Conservation (phyloP, 106 monocot genomes). For the Apostasia shenzhenica region DNA sequence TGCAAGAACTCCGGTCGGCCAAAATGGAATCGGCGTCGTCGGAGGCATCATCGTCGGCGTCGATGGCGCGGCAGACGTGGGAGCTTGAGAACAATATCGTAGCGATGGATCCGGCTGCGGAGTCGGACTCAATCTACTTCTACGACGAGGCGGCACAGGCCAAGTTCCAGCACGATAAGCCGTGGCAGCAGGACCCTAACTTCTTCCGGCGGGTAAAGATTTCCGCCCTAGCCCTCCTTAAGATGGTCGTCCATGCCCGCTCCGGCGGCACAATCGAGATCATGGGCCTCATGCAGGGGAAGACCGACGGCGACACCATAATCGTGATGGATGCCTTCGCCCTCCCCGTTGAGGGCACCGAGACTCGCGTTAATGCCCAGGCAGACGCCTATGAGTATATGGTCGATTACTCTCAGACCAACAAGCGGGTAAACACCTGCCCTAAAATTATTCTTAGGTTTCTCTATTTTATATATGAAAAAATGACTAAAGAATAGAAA, state of each 20-base stretch:
- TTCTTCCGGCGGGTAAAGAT: slow-evolving; percentile 65
- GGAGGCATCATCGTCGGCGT: slow-evolving; percentile 20
- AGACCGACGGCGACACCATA: slow-evolving; percentile 78
- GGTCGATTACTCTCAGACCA: slow-evolving; percentile 93
- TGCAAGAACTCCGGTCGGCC: background rate
- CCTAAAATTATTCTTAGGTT: background rate
- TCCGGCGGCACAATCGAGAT: slow-evolving; percentile 93
- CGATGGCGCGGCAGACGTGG: slow-evolving; percentile 82
- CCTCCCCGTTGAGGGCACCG: slow-evolving; percentile 94
- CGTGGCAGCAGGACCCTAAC: slow-evolving; percentile 84
- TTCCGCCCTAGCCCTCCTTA: slow-evolving; percentile 90
- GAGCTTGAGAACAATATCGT: slow-evolving; percentile 89
- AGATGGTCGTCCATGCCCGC: slow-evolving; percentile 96
- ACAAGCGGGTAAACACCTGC: slow-evolving; percentile 64
- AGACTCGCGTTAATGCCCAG: slow-evolving; percentile 94
- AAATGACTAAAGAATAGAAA: no score
- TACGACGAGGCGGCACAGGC: slow-evolving; percentile 76
- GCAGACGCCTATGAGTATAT: slow-evolving; percentile 96
- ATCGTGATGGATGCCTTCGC: slow-evolving; percentile 98
- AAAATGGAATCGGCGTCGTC: slow-evolving; percentile 5
- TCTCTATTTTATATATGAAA: background rate
- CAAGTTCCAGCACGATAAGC: slow-evolving; percentile 68
- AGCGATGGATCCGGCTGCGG: slow-evolving; percentile 12
- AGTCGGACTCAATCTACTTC: slow-evolving; percentile 65
- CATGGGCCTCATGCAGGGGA: slow-evolving; percentile 99